phyloP scores from a whole-genome alignment of 1,284 basidiomycete genomes.

The Vanrija humicola region DNA sequence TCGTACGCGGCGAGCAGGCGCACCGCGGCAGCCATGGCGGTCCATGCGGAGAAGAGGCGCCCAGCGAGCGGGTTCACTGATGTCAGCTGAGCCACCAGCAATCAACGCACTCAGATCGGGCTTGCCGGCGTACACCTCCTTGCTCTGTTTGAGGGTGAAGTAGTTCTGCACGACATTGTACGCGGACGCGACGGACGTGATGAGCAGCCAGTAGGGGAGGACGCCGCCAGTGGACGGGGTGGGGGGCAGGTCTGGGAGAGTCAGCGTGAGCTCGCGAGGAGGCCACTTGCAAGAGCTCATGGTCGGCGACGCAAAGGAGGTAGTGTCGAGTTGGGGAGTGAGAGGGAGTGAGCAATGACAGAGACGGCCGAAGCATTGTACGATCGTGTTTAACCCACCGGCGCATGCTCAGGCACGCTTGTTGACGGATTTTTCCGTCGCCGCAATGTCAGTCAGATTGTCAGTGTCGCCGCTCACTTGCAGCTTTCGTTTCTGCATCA shows the following conservation, averaged over 20 bases:
- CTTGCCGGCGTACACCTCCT: slow-evolving; percentile 66
- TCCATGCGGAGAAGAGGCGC: slow-evolving; percentile 85
- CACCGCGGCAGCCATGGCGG: slow-evolving; percentile 72
- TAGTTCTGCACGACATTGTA: slow-evolving; percentile 85
- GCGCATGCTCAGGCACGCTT: background rate
- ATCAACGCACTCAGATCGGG: slow-evolving; percentile 50
- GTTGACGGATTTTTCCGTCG: background rate
- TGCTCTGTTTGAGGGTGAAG: slow-evolving; percentile 68
- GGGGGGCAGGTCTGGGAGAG: slow-evolving; percentile 25
- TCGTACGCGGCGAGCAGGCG: slow-evolving; percentile 82
- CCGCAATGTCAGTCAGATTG: background rate
- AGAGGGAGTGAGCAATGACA: background rate
- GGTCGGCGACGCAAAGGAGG: no score
- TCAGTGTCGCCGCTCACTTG: background rate
- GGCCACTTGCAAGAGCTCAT: no score
- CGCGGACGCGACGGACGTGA: slow-evolving; percentile 68
- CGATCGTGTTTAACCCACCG: no score
- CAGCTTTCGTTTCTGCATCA: no score
- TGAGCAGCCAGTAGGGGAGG: slow-evolving; percentile 79
- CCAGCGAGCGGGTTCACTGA: slow-evolving; percentile 81
- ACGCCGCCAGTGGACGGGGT: slow-evolving; percentile 53
- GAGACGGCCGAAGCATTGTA: no score
- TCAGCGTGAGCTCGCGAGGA: background rate
- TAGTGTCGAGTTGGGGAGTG: no score
- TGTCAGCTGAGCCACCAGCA: background rate